Percentiles rank a stretch among this genome's conserved stretches.
phyloP scores from a whole-genome alignment of 108 stramenopile species.

The Skeletonema costatum region DNA sequence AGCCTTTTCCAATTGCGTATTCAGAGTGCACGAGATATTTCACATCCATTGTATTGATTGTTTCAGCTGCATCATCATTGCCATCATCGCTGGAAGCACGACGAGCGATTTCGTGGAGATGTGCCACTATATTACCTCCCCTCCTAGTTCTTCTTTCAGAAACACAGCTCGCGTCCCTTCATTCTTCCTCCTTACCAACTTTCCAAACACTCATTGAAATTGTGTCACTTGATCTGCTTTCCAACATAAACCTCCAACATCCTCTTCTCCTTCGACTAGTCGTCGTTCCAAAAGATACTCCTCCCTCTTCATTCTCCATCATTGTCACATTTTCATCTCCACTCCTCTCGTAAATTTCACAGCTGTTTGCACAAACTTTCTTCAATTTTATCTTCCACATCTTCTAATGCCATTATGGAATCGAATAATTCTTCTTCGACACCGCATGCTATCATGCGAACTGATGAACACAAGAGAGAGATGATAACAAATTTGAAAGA shows the following conservation, averaged over 20 bases:
- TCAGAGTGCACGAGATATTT: slow-evolving; percentile 49
- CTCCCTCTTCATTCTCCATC: slow-evolving; percentile 16
- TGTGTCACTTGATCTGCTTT: slow-evolving; percentile 23
- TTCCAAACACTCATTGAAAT: slow-evolving; percentile 50
- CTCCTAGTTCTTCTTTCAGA: slow-evolving; percentile 35
- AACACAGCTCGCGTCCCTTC: slow-evolving; percentile 39
- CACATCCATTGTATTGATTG: slow-evolving; percentile 43
- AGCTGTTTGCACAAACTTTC: slow-evolving; percentile 31
- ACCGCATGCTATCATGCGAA: slow-evolving; percentile 56
- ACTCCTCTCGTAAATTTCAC: slow-evolving; percentile 27
- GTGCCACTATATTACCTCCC: neutral
- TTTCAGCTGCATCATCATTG: neutral
- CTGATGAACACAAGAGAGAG: neutral
- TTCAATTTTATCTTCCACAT: slow-evolving; percentile 58
- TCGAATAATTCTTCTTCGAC: slow-evolving; percentile 67
- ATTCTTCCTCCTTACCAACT: slow-evolving; percentile 48
- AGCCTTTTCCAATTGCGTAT: slow-evolving; percentile 48
- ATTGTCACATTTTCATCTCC: neutral
- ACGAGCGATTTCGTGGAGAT: neutral
- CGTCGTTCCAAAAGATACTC: slow-evolving; percentile 3
- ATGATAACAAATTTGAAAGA: neutral
- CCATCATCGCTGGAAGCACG: neutral
- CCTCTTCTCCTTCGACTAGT: neutral
- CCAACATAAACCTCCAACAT: slow-evolving; percentile 4
- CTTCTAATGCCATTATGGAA: slow-evolving; percentile 64